Percentiles rank a stretch among this genome's conserved stretches.
Evolutionary conservation across 2,329 filamentous ascomycete species (phyloP).

Genomic region (Fusarium papillatum): DNA sequence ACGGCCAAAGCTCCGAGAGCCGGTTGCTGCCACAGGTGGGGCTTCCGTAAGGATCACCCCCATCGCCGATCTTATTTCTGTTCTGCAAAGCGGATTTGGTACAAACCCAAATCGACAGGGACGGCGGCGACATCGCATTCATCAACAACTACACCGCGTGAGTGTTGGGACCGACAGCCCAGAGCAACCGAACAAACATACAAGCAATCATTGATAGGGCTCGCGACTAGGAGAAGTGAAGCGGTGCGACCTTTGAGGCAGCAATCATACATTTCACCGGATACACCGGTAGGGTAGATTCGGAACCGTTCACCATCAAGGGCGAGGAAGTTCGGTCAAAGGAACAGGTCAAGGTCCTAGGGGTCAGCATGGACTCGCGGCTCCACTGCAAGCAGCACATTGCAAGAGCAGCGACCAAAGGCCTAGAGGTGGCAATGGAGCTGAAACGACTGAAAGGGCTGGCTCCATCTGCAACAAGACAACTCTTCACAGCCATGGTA

Average conservation of each 20-base stretch:
- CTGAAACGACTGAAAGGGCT: no score
- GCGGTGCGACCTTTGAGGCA: neutral
- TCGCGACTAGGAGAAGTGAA: neutral
- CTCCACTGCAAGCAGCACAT: no score
- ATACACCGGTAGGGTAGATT: conserved; percentile 57
- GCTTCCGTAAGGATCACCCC: conserved; percentile 20
- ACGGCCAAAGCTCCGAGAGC: no score
- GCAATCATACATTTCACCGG: conserved; percentile 32
- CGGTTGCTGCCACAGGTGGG: no score
- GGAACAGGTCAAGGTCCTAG: conserved; percentile 26
- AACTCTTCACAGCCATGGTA: no score
- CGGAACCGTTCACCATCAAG: conserved; percentile 15
- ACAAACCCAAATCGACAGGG: conserved; percentile 43
- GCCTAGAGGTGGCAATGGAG: no score
- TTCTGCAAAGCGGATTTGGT: conserved; percentile 55
- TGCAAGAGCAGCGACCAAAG: no score
- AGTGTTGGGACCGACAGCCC: conserved; percentile 47
- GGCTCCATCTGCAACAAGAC: no score
- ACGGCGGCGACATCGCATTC: conserved; percentile 44
- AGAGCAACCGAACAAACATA: neutral
- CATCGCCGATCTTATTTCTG: conserved; percentile 36
- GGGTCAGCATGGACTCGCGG: neutral
- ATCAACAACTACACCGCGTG: conserved; percentile 21
- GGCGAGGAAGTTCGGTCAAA: conserved; percentile 16
- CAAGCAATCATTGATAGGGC: neutral